Conservation (phyloP, 371 early-diverging fungal genomes). For the Lichtheimia hyalospora region DNA sequence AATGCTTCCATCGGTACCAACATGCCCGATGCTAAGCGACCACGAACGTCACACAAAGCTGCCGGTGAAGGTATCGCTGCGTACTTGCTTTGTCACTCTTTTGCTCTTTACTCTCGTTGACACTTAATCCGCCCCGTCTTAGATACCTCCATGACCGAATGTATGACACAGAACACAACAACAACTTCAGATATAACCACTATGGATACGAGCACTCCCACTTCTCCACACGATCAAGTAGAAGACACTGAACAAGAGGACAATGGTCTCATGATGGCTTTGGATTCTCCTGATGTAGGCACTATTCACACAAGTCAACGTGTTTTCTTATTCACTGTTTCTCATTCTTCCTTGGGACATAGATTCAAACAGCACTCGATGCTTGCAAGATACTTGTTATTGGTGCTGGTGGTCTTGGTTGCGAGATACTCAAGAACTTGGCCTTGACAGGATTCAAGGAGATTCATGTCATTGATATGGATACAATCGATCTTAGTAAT, state of each 20-base stretch:
- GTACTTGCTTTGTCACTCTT: slow-evolving; percentile 1
- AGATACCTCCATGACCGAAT: background rate
- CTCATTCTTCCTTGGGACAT: background rate
- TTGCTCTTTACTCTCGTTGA: background rate
- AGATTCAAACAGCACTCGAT: slow-evolving; percentile 29
- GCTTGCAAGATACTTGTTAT: slow-evolving; percentile 70
- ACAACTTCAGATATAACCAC: background rate
- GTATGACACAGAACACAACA: background rate
- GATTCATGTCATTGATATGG: slow-evolving; percentile 94
- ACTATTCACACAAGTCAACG: too few species aligned
- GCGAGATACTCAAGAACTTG: slow-evolving; percentile 96
- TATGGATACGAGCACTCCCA: slow-evolving; percentile 4
- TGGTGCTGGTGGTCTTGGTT: slow-evolving; percentile 98
- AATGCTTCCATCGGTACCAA: background rate
- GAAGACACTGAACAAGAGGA: slow-evolving; percentile 10
- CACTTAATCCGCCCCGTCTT: background rate
- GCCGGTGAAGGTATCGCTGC: slow-evolving; percentile 1
- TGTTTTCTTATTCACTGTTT: background rate
- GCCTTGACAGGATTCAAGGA: slow-evolving; percentile 85
- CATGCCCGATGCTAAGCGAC: slow-evolving; percentile 9
- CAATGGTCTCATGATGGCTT: slow-evolving; percentile 11
- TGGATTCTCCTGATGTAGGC: slow-evolving; percentile 8
- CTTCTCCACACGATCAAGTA: background rate
- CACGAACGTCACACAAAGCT: slow-evolving; percentile 10
- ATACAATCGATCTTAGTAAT: slow-evolving; percentile 98